Conservation (phyloP, 2,329 filamentous ascomycete genomes). For the Colletotrichum cuscutae region DNA sequence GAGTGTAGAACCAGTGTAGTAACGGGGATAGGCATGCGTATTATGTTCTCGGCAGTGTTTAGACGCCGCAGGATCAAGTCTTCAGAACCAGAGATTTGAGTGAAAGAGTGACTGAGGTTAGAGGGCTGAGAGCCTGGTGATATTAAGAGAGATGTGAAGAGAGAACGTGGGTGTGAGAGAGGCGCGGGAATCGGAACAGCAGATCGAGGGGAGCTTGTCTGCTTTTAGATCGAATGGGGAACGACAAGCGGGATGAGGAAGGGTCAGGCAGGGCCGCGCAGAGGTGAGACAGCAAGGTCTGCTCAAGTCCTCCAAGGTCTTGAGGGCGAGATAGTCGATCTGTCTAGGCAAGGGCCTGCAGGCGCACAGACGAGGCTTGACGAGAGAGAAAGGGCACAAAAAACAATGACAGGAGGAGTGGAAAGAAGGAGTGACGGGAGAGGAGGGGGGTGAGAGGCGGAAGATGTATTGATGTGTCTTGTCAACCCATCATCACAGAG, state of each 20-base stretch:
- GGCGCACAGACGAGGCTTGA: constrained; percentile 35
- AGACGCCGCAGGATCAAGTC: constrained; percentile 11
- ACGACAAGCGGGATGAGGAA: constrained; percentile 30
- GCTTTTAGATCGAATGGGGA: constrained; percentile 41
- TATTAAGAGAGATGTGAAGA: constrained; percentile 38
- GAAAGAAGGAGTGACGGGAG: constrained; percentile 20
- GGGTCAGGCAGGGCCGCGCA: constrained; percentile 27
- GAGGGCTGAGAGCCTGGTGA: constrained; percentile 30
- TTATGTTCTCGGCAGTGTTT: not conserved
- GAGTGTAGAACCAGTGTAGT: not conserved
- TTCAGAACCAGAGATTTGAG: not conserved
- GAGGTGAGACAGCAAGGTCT: constrained; percentile 33
- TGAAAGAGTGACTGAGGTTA: constrained; percentile 37
- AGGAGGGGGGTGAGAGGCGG: constrained; percentile 31
- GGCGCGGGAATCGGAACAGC: constrained; percentile 36
- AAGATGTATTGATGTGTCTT: constrained; percentile 33
- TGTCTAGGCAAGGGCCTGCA: constrained; percentile 34
- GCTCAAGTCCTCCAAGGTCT: constrained; percentile 27
- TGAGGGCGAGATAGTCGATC: constrained; percentile 35
- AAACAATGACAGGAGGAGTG: constrained; percentile 30
- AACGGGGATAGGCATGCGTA: constrained; percentile 6
- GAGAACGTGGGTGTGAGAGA: constrained; percentile 41
- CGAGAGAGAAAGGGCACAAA: constrained; percentile 22
- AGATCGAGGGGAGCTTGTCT: constrained; percentile 39
- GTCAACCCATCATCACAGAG: constrained; percentile 25